Conservation (phyloP, 2,329 filamentous ascomycete species). For the Cercospora zeae-maydis region DNA sequence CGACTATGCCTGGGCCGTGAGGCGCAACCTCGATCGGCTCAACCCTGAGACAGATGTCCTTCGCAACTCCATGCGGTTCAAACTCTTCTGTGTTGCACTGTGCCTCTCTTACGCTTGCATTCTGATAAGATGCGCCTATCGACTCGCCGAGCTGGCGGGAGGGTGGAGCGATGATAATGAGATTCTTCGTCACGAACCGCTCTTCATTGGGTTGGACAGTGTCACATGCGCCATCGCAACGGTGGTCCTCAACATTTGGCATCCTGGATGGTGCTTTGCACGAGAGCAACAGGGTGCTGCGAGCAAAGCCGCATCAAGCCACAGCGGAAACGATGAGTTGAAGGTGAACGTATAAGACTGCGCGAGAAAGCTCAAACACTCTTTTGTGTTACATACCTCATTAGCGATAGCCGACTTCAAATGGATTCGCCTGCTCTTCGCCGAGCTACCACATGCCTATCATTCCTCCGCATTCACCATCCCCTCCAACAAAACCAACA, state of each 20-base stretch:
- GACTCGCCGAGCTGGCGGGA: conserved; percentile 32
- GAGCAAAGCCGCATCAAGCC: conserved; percentile 8
- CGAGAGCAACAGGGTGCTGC: conserved; percentile 18
- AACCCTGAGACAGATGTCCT: conserved; percentile 34
- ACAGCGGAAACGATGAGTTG: conserved; percentile 15
- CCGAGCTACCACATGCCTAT: neutral
- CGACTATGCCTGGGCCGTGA: conserved; percentile 36
- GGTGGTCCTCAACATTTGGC: conserved; percentile 32
- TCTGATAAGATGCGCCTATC: conserved; percentile 30
- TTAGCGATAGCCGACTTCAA: neutral
- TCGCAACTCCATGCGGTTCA: conserved; percentile 33
- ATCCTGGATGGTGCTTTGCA: conserved; percentile 35
- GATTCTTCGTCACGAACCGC: conserved; percentile 27
- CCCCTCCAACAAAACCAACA: conserved; percentile 37
- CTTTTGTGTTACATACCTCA: neutral
- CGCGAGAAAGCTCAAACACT: neutral
- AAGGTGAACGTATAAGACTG: neutral
- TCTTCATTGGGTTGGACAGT: conserved; percentile 37
- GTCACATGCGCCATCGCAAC: conserved; percentile 31
- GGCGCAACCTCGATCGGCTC: conserved; percentile 22
- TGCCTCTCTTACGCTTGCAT: conserved; percentile 30
- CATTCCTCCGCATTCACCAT: conserved; percentile 24
- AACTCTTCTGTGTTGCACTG: conserved; percentile 30
- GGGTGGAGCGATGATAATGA: conserved; percentile 28
- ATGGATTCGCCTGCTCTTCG: neutral